phyloP scores from a whole-genome alignment of 2,329 filamentous ascomycete genomes.

The Bipolaris victoriae region DNA sequence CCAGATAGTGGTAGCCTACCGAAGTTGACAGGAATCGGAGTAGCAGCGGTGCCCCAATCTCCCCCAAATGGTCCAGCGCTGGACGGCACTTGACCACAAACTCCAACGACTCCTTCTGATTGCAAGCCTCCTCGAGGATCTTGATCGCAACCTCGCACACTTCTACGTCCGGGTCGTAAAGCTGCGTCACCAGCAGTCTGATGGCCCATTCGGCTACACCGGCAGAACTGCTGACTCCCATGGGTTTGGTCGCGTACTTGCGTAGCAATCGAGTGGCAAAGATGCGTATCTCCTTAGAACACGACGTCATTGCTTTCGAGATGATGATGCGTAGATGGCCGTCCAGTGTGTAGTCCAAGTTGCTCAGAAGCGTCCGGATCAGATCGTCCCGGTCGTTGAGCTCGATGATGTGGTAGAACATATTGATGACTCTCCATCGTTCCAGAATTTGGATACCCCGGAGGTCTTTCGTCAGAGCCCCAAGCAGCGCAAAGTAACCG shows the following conservation, averaged over 20 bases:
- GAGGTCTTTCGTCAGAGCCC: slow-evolving; percentile 79
- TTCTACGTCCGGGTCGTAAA: slow-evolving; percentile 96
- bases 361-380: slow-evolving; percentile 84
- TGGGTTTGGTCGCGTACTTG: slow-evolving; percentile 76
- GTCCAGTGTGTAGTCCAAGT: slow-evolving; percentile 85
- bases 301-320: slow-evolving; percentile 90
- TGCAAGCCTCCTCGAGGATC: slow-evolving; percentile 96
- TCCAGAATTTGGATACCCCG: slow-evolving; percentile 90
- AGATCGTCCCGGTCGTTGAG: slow-evolving; percentile 88
- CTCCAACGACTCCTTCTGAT: slow-evolving; percentile 86
- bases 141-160: slow-evolving; percentile 97
- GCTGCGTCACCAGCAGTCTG: slow-evolving; percentile 91
- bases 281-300: slow-evolving; percentile 88
- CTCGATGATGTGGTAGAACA: slow-evolving; percentile 99
- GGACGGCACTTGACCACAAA: slow-evolving; percentile 97
- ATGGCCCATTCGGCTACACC: slow-evolving; percentile 93
- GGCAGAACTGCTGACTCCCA: slow-evolving; percentile 51
- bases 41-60: slow-evolving; percentile 92
- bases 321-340: slow-evolving; percentile 91
- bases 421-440: slow-evolving; percentile 97
- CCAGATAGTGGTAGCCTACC: slow-evolving; percentile 95
- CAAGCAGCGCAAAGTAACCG: slow-evolving; percentile 93
- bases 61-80: slow-evolving; percentile 90
- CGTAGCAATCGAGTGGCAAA: slow-evolving; percentile 85
- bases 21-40: slow-evolving; percentile 94